phyloP scores from a whole-genome alignment of 805 yeast species.

The Sugiyamaella boreocaroliniensis region DNA sequence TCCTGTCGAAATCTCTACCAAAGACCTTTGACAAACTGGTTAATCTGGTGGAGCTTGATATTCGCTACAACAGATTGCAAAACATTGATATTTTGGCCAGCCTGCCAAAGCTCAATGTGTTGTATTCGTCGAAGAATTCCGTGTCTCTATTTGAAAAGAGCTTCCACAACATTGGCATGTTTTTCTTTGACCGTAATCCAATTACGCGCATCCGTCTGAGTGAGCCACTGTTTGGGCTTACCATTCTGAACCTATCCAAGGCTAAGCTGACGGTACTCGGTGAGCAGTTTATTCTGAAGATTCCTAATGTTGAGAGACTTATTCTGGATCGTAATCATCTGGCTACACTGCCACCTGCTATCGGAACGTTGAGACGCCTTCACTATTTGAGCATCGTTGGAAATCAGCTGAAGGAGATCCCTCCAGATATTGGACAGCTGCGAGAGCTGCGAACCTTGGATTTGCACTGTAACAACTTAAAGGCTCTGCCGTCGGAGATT shows the following conservation, averaged over 20 bases:
- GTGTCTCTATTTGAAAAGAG: constrained; percentile 63
- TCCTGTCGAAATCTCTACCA: constrained; percentile 48
- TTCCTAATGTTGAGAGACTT: constrained; percentile 64
- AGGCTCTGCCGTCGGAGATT: constrained; percentile 56
- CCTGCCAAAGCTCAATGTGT: constrained; percentile 59
- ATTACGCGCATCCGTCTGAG: constrained; percentile 58
- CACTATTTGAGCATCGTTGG: constrained; percentile 62
- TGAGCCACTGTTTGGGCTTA: constrained; percentile 51
- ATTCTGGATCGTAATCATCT: constrained; percentile 77
- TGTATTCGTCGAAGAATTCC: constrained; percentile 67
- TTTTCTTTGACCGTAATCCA: constrained; percentile 78
- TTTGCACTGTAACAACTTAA: constrained; percentile 76
- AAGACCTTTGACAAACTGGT: constrained; percentile 44
- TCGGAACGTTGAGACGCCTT: constrained; percentile 53
- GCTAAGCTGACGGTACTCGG: constrained; percentile 78
- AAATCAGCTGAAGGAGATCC: constrained; percentile 68
- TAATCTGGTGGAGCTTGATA: constrained; percentile 63
- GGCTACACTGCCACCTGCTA: constrained; percentile 63
- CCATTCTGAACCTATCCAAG: constrained; percentile 67
- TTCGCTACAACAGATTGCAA: constrained; percentile 55
- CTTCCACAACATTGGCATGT: constrained; percentile 55
- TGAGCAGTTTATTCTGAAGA: constrained; percentile 49
- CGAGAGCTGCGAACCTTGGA: constrained; percentile 60
- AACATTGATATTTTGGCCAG: constrained; percentile 51
- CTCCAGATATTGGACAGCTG: constrained; percentile 56